Evolutionary conservation across 1,139 yeast species (phyloP), one percentile per base, ranked within the genome.

Genomic region (Hemisphaericaspora xylofermentans): DNA sequence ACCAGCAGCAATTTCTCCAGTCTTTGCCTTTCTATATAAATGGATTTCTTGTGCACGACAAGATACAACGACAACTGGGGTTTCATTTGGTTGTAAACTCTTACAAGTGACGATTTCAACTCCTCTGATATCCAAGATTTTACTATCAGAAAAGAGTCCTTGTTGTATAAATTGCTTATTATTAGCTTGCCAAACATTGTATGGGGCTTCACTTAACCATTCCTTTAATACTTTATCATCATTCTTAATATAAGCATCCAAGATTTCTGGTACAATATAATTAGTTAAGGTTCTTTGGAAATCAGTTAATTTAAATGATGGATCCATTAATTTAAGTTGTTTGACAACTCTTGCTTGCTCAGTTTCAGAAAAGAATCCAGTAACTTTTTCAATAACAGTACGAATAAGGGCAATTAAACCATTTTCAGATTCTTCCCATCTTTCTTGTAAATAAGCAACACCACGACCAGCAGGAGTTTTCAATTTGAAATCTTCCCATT

Each of bases 201-300:
- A 89, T 29, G 98, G 98, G 25, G 98, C 98, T 66, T 94, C 98
- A 41, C 95, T 85, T 47, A 94, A 78, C 99, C 99, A 94, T 53
- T 74, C 71, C 63, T 91, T 87, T 60, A 94, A 76, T 19, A 84
- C 84, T 40, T 75, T 76, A 49, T 82, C 91, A 54, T 94, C 98
- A 50, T 96, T 96, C 57, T 86, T 86, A 50, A 88, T 88, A 67
- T 89, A 91, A 3, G 98, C 97, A 61, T 94, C 99, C 57, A 94
- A 74, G 34, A 94, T 80, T 64, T 94, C 99, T 8, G 99, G 98
- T 37, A 94, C 82, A 51, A 94, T 88, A 64, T 84, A 94, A 59
- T 88, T 93, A 58, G 98, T 86, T 54, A 93, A 75, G 44, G 94
- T 93, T 54, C 77, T 80, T 52, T 85, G 80, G 71, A 94, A 93